Base-by-base conservation (phyloP, 208 protist genomes). In the Acanthamoeba healyi region DNA sequence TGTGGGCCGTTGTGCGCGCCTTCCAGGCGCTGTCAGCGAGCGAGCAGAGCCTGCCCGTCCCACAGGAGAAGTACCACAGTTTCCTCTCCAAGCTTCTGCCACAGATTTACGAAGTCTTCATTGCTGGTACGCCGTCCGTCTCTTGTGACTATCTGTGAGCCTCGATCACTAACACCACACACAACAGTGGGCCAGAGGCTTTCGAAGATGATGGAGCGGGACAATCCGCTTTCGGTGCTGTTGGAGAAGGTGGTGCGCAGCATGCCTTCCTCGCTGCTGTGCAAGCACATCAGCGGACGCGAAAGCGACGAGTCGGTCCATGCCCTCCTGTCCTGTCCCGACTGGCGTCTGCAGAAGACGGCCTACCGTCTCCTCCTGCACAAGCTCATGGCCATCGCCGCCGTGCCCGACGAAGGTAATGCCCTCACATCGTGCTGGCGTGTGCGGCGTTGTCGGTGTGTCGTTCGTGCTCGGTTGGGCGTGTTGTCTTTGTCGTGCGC, bases 351-450 rank as follows among this genome's bases (percentile, higher is more conserved):
- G 12, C 89, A 93, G 67, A 93, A 93, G 44, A 93, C 89, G n/a
- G 89, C 89, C 49, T 93, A 93, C 67, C 89, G 89, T 46, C 38
- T 93, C 9, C 67, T 93, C 36, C 46, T 93, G 1, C 89, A 93
- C 70, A 58, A 77, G 32, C 61, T 93, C 67, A 93, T 93, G 89
- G 67, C 51, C 34, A 44, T 74, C 42, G 86, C 86, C 26, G 77
- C 77, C 46, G 86, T 74, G 29, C 58, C 82, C 32, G 82, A 90
- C 7, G 54, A 90, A 15, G 82, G 82, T 90, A 90, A 5, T 0
- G 9, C 44, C 22, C n/a, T 15, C 15, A 32, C 40, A n/a, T 26
- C 0, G 17, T 10, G 7, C 15, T 65, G 22, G 2, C 29, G n/a
- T 67, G n/a, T 34, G 61, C 61, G 26, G 26, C 14, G 1, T 6